Conservation (phyloP, 345 rosid genomes). For the Carallia pectinifolia region DNA sequence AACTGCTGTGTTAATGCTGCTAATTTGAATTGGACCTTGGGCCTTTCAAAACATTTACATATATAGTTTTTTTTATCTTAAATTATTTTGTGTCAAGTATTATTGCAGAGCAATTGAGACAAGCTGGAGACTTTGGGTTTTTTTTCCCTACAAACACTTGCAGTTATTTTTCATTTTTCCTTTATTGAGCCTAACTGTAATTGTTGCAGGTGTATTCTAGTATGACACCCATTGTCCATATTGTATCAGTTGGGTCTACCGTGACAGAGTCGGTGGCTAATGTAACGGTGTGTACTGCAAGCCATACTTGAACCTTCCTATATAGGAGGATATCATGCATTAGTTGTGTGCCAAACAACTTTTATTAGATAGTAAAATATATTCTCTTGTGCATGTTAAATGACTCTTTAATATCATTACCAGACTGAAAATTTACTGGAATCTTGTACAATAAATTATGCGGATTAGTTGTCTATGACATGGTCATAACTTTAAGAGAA, state of each 20-base stretch:
- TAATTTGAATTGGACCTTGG: not conserved
- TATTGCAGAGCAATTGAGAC: not conserved
- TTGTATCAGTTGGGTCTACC: constrained; percentile 52
- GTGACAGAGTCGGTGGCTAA: constrained; percentile 55
- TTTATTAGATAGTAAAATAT: not conserved
- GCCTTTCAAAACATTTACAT: not conserved
- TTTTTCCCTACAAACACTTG: too few species aligned
- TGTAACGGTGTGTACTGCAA: constrained; percentile 43
- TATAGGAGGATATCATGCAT: not conserved
- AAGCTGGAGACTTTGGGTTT: not conserved
- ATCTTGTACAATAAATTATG: not conserved
- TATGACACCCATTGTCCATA: constrained; percentile 54
- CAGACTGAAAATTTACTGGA: not conserved
- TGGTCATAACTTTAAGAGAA: not conserved
- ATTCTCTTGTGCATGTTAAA: too few species aligned
- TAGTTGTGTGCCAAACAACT: not conserved
- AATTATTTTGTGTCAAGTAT: not conserved
- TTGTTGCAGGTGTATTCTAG: constrained; percentile 67
- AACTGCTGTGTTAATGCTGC: not conserved
- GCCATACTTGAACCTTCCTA: constrained; percentile 4
- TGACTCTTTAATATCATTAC: too few species aligned
- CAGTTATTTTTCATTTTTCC: not conserved
- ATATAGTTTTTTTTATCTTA: not conserved
- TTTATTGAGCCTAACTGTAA: constrained; percentile 8
- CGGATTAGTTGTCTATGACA: too few species aligned